Percentiles rank a stretch among this genome's conserved stretches.
Conservation (phyloP, 2,329 filamentous ascomycete species). For the Zymoseptoria passerinii region DNA sequence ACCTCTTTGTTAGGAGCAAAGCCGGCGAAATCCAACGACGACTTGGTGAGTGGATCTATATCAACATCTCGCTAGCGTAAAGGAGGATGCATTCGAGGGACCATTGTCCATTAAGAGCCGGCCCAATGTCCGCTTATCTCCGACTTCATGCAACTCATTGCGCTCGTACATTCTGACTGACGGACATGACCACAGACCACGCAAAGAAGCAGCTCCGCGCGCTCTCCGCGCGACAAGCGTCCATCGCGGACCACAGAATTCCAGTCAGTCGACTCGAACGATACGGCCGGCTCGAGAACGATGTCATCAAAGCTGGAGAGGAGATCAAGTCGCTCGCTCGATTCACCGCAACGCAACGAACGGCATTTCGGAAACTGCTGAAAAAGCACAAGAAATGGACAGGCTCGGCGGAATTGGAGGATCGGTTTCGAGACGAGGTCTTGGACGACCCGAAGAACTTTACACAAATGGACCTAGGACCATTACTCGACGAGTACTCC, state of each 20-base stretch:
- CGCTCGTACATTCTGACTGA: not conserved
- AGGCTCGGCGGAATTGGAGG: constrained; percentile 55
- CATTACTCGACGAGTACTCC: constrained; percentile 43
- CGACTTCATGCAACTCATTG: not conserved
- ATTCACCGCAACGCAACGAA: constrained; percentile 64
- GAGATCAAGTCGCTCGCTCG: constrained; percentile 63
- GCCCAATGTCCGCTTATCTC: not conserved
- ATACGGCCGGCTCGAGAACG: constrained; percentile 44
- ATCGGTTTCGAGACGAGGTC: constrained; percentile 59
- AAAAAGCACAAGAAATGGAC: constrained; percentile 92
- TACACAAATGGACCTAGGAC: constrained; percentile 55
- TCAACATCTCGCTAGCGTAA: not conserved
- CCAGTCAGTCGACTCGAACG: constrained; percentile 40
- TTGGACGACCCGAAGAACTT: constrained; percentile 62
- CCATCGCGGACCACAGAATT: constrained; percentile 27
- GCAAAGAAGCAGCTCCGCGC: constrained; percentile 23
- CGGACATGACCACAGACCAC: constrained; percentile 13
- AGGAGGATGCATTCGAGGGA: not conserved
- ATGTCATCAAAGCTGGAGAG: constrained; percentile 53
- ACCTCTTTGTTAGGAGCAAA: constrained; percentile 72
- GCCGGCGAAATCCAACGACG: constrained; percentile 66
- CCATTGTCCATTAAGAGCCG: not conserved
- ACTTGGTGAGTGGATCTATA: constrained; percentile 45
- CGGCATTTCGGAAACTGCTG: constrained; percentile 72
- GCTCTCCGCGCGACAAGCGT: constrained; percentile 16